Base-by-base conservation (phyloP, 2,329 filamentous ascomycete genomes). In the Botrytis elliptica region DNA sequence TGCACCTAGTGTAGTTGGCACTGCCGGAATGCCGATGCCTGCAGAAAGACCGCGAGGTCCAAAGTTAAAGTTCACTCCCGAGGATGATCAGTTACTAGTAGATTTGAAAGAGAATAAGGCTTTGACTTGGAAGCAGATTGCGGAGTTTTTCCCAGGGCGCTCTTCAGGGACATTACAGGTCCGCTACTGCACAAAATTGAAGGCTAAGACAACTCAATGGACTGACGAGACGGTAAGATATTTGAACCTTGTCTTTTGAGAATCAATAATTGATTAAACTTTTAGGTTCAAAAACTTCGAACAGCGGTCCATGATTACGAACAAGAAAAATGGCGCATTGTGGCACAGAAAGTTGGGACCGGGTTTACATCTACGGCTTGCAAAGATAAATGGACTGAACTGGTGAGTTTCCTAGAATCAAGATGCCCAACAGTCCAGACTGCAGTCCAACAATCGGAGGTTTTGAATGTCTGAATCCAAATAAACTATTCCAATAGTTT, bases 91-190 rank as follows among this genome's bases (percentile, higher is more conserved):
- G 77, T 85, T 97, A 66, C 86, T 98, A 71, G 91, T 97, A 73
- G 93, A 97, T 80, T 85, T 98, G 75, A 98, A 98, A 83, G 95
- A 98, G 83, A 95, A 96, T 80, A 97, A 96, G 83, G 95, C 93
- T 80, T 86, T 98, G 81, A 97, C 95, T 7, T 98, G 95, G 95
- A 97, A 97, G 84, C 95, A 98, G 85, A 98, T 98, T 80, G 93
- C 94, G 73, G 95, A 97, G 81, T 97, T 97, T 84, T 98, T 98
- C 79, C 95, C 95, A 0, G 95, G 94, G 1, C 88, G 95, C 74
- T 96, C 93, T 74, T 97, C 93, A 64, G 95, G 95, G 29, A 97
- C 95, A 44, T 84, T 98, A 75, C 95, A 98, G 83, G 95, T 98
- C 72, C 91, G 95, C 52, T 98, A 98, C 82, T 98, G 95, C 82